Conservation (phyloP, 257 asterid species). For the Fraxinus americana region DNA sequence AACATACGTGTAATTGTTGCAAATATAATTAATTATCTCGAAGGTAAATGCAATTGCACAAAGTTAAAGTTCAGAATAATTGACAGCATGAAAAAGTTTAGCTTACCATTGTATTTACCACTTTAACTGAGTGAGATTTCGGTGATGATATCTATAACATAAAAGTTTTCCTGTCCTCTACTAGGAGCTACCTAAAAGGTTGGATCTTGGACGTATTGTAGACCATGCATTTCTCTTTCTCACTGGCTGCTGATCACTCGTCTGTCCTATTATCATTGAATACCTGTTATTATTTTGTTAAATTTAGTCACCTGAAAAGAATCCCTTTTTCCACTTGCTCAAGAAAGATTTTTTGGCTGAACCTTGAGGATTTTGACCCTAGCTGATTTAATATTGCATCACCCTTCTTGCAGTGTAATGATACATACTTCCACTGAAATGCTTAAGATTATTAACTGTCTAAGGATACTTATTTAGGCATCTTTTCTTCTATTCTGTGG, state of each 20-base stretch:
- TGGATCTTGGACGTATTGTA: background rate
- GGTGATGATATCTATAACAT: background rate
- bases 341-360: background rate
- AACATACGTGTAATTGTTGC: background rate
- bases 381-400: background rate
- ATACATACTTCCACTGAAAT: slow-evolving; percentile 3
- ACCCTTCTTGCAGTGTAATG: background rate
- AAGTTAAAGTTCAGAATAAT: background rate
- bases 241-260: background rate
- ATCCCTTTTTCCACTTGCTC: background rate
- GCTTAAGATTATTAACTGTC: background rate
- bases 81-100: background rate
- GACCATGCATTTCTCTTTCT: slow-evolving; percentile 14
- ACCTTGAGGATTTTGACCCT: background rate
- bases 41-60: background rate
- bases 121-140: background rate
- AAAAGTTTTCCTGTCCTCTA: background rate
- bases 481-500: background rate
- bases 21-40: background rate
- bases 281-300: background rate
- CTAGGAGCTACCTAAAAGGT: background rate
- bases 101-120: background rate
- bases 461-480: slow-evolving; percentile 2
- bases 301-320: background rate
- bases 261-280: slow-evolving; percentile 10